Conservation (phyloP, 2,329 filamentous ascomycete genomes). For the Seiridium unicorne region DNA sequence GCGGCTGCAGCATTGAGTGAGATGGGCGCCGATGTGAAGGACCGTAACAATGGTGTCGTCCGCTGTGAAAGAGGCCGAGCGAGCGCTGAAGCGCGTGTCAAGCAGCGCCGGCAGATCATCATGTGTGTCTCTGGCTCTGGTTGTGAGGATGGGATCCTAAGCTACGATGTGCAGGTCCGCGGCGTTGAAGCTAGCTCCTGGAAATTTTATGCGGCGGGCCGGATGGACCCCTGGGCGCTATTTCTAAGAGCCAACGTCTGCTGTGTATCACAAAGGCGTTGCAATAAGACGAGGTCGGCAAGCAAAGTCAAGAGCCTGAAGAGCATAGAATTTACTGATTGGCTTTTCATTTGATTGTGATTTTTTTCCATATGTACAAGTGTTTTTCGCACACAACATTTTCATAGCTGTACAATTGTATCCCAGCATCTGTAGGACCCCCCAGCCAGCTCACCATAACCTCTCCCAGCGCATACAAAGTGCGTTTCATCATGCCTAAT, state of each 20-base stretch:
- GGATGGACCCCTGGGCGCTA: slow-evolving; percentile 3
- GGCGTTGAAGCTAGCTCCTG: slow-evolving; percentile 7
- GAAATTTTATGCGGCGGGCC: slow-evolving; percentile 10
- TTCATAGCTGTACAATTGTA: background rate
- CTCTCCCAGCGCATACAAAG: too few species aligned
- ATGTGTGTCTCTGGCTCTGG: slow-evolving; percentile 7
- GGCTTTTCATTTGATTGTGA: background rate
- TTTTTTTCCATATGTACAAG: background rate
- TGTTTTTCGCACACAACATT: background rate
- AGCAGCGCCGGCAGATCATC: slow-evolving; percentile 47
- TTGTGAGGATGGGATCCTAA: background rate
- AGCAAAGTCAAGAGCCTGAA: too few species aligned
- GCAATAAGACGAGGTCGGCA: too few species aligned
- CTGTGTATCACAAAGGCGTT: too few species aligned
- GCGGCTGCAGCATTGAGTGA: slow-evolving; percentile 10
- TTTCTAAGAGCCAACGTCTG: background rate
- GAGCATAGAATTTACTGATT: too few species aligned
- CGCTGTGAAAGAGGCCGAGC: background rate
- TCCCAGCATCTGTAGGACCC: background rate
- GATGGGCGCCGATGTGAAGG: slow-evolving; percentile 12
- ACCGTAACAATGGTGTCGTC: slow-evolving; percentile 3
- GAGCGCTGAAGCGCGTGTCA: slow-evolving; percentile 42
- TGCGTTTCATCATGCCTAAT: too few species aligned
- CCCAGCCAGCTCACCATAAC: too few species aligned
- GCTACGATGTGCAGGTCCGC: background rate